A percentile compares a stretch with the other conserved stretches of the same genome.
Conservation (phyloP, 2,329 filamentous ascomycete species). For the Sporothrix variecibatus region DNA sequence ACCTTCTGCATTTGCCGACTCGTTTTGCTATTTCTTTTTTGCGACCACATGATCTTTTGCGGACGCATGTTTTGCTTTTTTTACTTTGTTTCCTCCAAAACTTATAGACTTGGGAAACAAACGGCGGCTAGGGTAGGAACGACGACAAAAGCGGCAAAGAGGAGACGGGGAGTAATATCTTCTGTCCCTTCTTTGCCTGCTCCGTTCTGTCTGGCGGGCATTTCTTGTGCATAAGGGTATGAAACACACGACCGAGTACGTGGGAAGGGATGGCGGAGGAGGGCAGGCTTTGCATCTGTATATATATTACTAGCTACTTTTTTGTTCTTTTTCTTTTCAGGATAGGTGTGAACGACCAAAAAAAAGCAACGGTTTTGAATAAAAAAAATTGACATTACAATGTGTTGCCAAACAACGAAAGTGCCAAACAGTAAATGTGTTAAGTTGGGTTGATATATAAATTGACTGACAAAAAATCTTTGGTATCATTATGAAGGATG, state of each 20-base stretch:
- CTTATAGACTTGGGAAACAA: slow-evolving; percentile 21
- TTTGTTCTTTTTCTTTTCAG: slow-evolving; percentile 17
- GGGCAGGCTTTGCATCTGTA: slow-evolving; percentile 27
- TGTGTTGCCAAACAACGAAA: neutral
- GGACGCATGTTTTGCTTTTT: neutral
- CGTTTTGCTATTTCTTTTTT: slow-evolving; percentile 21
- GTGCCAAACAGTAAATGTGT: no score
- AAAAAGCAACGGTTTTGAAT: slow-evolving; percentile 17
- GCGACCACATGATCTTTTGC: slow-evolving; percentile 8
- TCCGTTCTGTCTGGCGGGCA: neutral
- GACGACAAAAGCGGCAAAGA: neutral
- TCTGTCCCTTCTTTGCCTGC: neutral
- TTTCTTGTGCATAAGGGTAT: slow-evolving; percentile 19
- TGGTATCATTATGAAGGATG: neutral
- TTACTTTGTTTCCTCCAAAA: slow-evolving; percentile 17
- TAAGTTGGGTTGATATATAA: no score
- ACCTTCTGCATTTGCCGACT: slow-evolving; percentile 22
- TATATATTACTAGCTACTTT: slow-evolving; percentile 27
- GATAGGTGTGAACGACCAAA: slow-evolving; percentile 26
- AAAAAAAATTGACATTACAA: neutral
- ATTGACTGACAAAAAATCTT: no score
- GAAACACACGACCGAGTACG: slow-evolving; percentile 8
- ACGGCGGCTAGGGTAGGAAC: neutral
- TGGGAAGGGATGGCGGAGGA: slow-evolving; percentile 10
- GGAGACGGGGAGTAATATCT: neutral